Conservation (phyloP, 148 eudicot species). For the Nyssa sinensis region DNA sequence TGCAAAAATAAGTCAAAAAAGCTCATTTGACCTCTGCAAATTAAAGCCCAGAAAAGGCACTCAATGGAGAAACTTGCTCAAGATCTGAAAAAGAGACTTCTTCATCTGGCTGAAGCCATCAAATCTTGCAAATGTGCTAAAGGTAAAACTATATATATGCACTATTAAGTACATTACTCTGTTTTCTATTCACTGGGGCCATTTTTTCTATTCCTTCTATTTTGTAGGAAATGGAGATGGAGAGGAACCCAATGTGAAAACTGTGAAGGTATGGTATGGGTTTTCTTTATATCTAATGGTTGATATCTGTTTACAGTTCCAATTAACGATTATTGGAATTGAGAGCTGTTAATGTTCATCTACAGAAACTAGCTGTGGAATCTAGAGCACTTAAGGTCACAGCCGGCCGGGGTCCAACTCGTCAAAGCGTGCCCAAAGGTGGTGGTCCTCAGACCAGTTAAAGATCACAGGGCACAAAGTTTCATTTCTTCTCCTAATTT, state of each 20-base stretch:
- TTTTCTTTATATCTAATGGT: too few species aligned
- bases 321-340: too few species aligned
- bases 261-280: neutral
- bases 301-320: too few species aligned
- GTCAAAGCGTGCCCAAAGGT: neutral
- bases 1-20: too few species aligned
- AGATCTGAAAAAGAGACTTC: neutral
- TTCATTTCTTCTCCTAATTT: too few species aligned
- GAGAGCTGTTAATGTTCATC: neutral
- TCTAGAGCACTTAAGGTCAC: neutral
- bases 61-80: constrained; percentile 1
- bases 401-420: neutral
- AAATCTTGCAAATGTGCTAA: neutral
- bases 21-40: too few species aligned
- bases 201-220: neutral
- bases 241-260: neutral
- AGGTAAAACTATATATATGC: neutral
- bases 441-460: neutral
- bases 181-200: too few species aligned
- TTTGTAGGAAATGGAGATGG: neutral
- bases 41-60: neutral
- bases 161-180: too few species aligned
- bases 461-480: neutral
- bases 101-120: constrained; percentile 1
- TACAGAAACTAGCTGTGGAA: neutral